These are phyloP conservation scores for Truncatella angustata DNA, from an alignment of 2,329 filamentous ascomycete species.

Conservation along the genomic window DNA sequence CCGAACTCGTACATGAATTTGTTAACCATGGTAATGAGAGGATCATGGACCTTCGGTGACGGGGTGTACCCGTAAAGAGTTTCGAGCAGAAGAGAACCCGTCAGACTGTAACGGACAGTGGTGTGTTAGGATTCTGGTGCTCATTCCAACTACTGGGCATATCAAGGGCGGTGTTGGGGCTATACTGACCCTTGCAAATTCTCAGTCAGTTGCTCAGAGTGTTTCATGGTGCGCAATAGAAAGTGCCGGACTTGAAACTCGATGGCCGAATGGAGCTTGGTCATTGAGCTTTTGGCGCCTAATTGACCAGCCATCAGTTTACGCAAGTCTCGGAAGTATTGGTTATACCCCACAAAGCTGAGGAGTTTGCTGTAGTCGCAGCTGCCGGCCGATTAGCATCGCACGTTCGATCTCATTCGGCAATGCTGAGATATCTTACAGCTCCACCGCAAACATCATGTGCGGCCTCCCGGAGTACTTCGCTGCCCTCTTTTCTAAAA, in stretches of 20 bases:
- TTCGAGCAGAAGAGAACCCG: slow-evolving; percentile 23
- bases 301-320: slow-evolving; percentile 44
- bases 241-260: slow-evolving; percentile 43
- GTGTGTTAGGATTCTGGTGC: too few species aligned
- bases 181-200: slow-evolving; percentile 40
- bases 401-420: neutral
- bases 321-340: slow-evolving; percentile 38
- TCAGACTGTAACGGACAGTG: slow-evolving; percentile 33
- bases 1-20: slow-evolving; percentile 19
- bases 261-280: slow-evolving; percentile 39
- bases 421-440: slow-evolving; percentile 33
- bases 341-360: slow-evolving; percentile 32
- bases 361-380: slow-evolving; percentile 37
- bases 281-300: slow-evolving; percentile 37
- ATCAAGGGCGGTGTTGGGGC: too few species aligned
- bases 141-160: too few species aligned
- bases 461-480: slow-evolving; percentile 34
- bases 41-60: slow-evolving; percentile 20
- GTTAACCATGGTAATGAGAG: slow-evolving; percentile 19
- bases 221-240: slow-evolving; percentile 37
- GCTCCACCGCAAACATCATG: slow-evolving; percentile 31
- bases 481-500: slow-evolving; percentile 34
- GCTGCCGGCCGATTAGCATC: slow-evolving; percentile 5
- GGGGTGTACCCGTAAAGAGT: slow-evolving; percentile 27
- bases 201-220: slow-evolving; percentile 33